Evolutionary conservation across 2,329 filamentous ascomycete species (phyloP).

Genomic region (Aspergillus versicolor): DNA sequence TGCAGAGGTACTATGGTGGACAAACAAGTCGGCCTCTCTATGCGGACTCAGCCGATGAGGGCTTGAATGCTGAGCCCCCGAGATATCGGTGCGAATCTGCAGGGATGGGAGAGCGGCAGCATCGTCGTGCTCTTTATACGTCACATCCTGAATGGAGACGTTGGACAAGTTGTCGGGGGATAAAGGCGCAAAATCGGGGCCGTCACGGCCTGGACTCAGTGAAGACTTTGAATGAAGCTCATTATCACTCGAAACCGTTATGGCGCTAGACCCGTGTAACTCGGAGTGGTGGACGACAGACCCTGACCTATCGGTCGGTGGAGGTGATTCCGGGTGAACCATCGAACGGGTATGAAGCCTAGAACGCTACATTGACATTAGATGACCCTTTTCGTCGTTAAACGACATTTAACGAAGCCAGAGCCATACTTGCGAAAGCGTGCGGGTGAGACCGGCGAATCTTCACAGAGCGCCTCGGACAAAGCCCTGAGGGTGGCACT

Average conservation of each 20-base stretch:
- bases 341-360: conserved; percentile 21
- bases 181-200: conserved; percentile 8
- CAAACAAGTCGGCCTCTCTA: conserved; percentile 33
- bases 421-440: conserved; percentile 4
- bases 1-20: conserved; percentile 43
- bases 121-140: conserved; percentile 8
- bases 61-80: conserved; percentile 21
- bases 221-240: conserved; percentile 14
- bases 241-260: conserved; percentile 20
- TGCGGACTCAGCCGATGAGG: conserved; percentile 27
- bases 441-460: conserved; percentile 16
- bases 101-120: conserved; percentile 25
- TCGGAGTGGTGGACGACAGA: conserved; percentile 15
- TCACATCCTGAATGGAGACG: conserved; percentile 13
- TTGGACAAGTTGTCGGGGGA: conserved; percentile 6
- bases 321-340: conserved; percentile 20
- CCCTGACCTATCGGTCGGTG: conserved; percentile 27
- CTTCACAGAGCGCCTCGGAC: conserved; percentile 11
- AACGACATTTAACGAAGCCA: conserved; percentile 5
- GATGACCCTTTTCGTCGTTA: conserved; percentile 9
- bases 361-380: not conserved
- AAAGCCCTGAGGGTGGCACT: conserved; percentile 15
- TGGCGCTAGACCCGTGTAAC: conserved; percentile 21
- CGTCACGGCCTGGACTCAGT: conserved; percentile 15
- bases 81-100: conserved; percentile 38